phyloP scores from a whole-genome alignment of 75 land plant species.

The Selaginella tamariscina region DNA sequence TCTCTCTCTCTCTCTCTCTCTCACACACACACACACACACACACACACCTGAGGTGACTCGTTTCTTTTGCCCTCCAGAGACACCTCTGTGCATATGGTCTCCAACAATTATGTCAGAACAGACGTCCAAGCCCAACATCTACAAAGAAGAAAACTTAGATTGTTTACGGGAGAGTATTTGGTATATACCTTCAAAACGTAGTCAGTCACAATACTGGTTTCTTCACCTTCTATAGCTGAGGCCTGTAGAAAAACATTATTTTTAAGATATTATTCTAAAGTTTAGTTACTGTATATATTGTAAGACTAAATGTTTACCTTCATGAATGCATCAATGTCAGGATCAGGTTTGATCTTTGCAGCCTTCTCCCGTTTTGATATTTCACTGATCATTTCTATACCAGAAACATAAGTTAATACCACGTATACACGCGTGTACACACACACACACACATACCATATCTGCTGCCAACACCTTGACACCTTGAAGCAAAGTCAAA shows the following conservation, averaged over 20 bases:
- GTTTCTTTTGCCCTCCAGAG: conserved; percentile 11
- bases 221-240: conserved; percentile 41
- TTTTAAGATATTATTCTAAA: not conserved
- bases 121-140: conserved; percentile 1
- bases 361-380: conserved; percentile 16
- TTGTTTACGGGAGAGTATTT: not conserved
- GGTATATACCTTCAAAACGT: conserved; percentile 37
- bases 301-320: too few species aligned
- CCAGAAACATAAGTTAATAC: not conserved
- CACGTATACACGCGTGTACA: not conserved
- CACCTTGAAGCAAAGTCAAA: not conserved
- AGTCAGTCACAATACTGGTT: conserved; percentile 40
- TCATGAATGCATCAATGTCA: conserved; percentile 26
- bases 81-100: conserved; percentile 6
- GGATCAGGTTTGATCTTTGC: conserved; percentile 19
- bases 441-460: not conserved
- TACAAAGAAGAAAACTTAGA: not conserved
- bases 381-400: conserved; percentile 17
- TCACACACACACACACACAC: too few species aligned
- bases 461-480: not conserved
- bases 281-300: too few species aligned
- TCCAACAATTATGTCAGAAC: conserved; percentile 1
- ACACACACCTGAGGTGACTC: not conserved
- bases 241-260: conserved; percentile 20
- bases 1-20: too few species aligned